Evolutionary conservation across 257 asterid species (phyloP).

Genomic region (Rehmannia glutinosa): DNA sequence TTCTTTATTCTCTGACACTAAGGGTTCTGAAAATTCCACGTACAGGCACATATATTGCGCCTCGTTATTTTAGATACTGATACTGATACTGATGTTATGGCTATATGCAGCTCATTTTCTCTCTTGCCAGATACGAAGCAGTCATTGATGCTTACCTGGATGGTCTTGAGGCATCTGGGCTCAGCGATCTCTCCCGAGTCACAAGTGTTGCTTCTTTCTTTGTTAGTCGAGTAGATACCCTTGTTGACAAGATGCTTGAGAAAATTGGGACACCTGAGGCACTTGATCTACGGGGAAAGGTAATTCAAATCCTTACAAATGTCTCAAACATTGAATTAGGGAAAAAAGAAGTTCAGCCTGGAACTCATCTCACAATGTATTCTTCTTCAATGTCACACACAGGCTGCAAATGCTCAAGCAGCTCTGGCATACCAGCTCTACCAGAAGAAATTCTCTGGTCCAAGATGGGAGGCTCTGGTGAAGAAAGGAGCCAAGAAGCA

Average conservation of each 20-base stretch:
- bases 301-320: conserved; percentile 13
- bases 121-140: conserved; percentile 92
- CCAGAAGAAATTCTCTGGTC: conserved; percentile 96
- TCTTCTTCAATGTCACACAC: conserved; percentile 25
- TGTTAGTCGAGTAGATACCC: conserved; percentile 94
- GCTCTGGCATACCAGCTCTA: conserved; percentile 88
- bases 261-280: conserved; percentile 93
- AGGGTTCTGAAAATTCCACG: neutral
- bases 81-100: conserved; percentile 9
- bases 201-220: conserved; percentile 98
- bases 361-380: conserved; percentile 7
- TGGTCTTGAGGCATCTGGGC: conserved; percentile 99
- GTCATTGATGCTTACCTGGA: conserved; percentile 98
- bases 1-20: neutral
- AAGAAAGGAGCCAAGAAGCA: conserved; percentile 99
- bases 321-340: neutral
- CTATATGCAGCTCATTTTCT: conserved; percentile 82
- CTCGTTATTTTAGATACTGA: conserved; percentile 14
- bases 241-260: conserved; percentile 97
- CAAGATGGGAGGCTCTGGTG: conserved; percentile 97
- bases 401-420: conserved; percentile 99
- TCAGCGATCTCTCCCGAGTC: conserved; percentile 82
- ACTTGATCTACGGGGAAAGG: conserved; percentile 97
- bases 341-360: no score
- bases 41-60: neutral